Evolutionary conservation across 2,329 filamentous ascomycete species (phyloP).

Genomic region (Colletotrichum trifolii): DNA sequence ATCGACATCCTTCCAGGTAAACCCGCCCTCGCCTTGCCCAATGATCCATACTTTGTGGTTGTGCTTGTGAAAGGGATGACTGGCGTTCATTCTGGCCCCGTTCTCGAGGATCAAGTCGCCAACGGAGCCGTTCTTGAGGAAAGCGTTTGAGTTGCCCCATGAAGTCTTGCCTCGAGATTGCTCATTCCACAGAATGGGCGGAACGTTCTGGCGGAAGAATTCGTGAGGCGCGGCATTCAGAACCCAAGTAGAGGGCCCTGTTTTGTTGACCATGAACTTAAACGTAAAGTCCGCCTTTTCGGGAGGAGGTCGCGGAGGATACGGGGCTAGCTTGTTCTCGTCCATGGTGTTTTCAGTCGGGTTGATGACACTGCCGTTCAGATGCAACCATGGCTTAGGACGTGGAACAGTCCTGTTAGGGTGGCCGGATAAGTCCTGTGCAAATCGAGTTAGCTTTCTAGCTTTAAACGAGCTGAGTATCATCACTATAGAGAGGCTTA

Average conservation of each 20-base stretch:
- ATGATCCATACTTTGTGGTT: conserved; percentile 28
- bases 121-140: conserved; percentile 17
- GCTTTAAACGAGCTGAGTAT: too few relatives aligned
- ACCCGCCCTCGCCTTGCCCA: conserved; percentile 7
- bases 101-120: conserved; percentile 23
- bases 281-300: conserved; percentile 21
- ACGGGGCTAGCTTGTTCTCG: conserved; percentile 6
- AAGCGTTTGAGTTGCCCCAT: conserved; percentile 7
- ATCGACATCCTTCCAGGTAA: neutral
- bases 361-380: conserved; percentile 18
- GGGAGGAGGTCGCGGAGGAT: conserved; percentile 4
- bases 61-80: conserved; percentile 30
- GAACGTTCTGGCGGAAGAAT: conserved; percentile 30
- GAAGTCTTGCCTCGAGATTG: conserved; percentile 5
- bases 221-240: conserved; percentile 19
- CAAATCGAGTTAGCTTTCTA: too few relatives aligned
- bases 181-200: conserved; percentile 18
- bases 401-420: conserved; percentile 7
- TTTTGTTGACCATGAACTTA: conserved; percentile 13
- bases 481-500: neutral
- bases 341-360: neutral
- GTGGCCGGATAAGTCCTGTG: neutral
- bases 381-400: conserved; percentile 15
- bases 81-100: conserved; percentile 11
- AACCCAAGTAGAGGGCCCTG: conserved; percentile 8